Base-by-base conservation (phyloP, 2,329 filamentous ascomycete species). In the Nemania serpens region DNA sequence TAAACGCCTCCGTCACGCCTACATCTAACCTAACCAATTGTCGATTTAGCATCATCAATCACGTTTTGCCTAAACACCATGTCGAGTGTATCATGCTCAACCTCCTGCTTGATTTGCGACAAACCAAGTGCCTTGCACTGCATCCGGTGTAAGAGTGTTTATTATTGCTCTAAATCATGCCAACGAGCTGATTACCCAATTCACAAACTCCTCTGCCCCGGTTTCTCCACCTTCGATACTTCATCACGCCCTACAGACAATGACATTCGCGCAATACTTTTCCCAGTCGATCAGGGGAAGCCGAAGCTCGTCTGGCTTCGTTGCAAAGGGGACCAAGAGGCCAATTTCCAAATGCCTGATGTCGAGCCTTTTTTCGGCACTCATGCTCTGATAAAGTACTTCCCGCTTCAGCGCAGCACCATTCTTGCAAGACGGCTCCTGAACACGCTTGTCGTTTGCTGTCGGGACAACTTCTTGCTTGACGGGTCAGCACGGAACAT, bases 231-330 rank as follows among this genome's bases (percentile, higher is more conserved):
- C 9, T 61, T 61, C 33, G 20, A 54, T 25, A 34, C 51, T 2
- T 39, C 20, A 29, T 36, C 7, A 33, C 25, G 61, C 12, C 61
- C 61, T 0, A 42, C 53, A 1, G 2, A 42, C n/a, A 37, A 61
- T 7, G 39, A 54, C n/a, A 1, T 58, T 3, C 61, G 61, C 10
- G 61, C 57, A 12, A 55, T 63, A 5, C 29, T 60, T 2, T 63
- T 63, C 46, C 53, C 61, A 1, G 46, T 42, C 4, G 37, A 47
- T 22, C 33, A 57, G 10, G 43, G 13, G 25, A 17, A 43, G 12
- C 61, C 61, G 1, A 29, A 58, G 18, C 22, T 63, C 2, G 34
- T 63, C 29, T 63, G 61, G 61, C 61, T 63, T 54, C 25, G 25
- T 29, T 29, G 7, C 25, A 29, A 29, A 29, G 4, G 25, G 25